Conservation (phyloP, 768 basidiomycete species). For the Podaxis rugospora region DNA sequence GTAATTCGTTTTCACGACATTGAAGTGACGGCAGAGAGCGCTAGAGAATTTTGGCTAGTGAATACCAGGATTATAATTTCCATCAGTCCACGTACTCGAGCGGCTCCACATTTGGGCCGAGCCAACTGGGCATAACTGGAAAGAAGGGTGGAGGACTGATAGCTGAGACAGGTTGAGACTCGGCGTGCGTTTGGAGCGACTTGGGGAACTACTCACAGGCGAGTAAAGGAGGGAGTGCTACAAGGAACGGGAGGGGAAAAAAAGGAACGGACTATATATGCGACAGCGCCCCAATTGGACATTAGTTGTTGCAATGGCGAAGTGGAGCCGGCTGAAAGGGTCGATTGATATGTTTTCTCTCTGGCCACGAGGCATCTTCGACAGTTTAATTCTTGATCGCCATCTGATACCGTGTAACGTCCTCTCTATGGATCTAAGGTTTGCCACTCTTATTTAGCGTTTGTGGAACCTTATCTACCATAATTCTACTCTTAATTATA, state of each 20-base stretch:
- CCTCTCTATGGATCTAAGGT: slow-evolving; percentile 1
- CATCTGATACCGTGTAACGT: not conserved
- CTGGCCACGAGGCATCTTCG: slow-evolving; percentile 8
- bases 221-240: slow-evolving; percentile 9
- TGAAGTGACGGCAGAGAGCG: slow-evolving; percentile 42
- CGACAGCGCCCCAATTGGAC: not conserved
- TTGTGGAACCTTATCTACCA: not conserved
- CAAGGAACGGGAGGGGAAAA: slow-evolving; percentile 13
- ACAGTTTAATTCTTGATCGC: slow-evolving; percentile 4
- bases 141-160: not conserved
- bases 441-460: not conserved
- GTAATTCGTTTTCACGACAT: slow-evolving; percentile 24
- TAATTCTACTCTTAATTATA: not conserved
- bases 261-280: slow-evolving; percentile 10
- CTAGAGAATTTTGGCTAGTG: slow-evolving; percentile 20
- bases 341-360: slow-evolving; percentile 5
- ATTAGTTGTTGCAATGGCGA: not conserved
- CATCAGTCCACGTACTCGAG: slow-evolving; percentile 26
- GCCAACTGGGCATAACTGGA: slow-evolving; percentile 25
- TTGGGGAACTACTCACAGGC: not conserved
- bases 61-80: not conserved
- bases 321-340: slow-evolving; percentile 10
- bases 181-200: not conserved
- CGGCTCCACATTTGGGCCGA: slow-evolving; percentile 25
- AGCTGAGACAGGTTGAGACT: slow-evolving; percentile 6